Evolutionary conservation across 2,329 filamentous ascomycete species (phyloP), one percentile per base, ranked within the genome.

Genomic region (Penicillium crustosum): DNA sequence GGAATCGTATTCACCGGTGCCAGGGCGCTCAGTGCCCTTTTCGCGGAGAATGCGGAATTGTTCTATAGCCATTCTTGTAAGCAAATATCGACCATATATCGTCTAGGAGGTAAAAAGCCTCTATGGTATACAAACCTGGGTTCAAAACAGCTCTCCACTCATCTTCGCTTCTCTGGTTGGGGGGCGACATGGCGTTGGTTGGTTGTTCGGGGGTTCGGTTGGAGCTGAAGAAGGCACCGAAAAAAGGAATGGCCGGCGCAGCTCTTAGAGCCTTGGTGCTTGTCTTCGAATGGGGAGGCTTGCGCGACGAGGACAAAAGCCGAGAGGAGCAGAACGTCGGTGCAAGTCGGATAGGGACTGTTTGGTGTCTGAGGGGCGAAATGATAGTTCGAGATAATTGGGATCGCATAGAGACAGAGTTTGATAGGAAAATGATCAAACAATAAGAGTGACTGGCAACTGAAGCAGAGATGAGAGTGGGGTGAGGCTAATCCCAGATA

Each of bases 1-100:
- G 75, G 93, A 91, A 80, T 99, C 89, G 74, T 89, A 97, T 74
- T 89, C 86, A 69, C 93, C 93, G 6, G 88, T 87, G 66, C 85
- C 87, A 17, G 93, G 85, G 2, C 85, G 77, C 74, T 99, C 95
- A 45, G 94, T 99, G 68, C 93, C 94, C 75, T 97, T 93, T 74
- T 95, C 81, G 62, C 94, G 89, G 55, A 99, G 86, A 71, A 99
- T 84, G 64, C 91, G 90, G 81, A 97, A 99, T 83, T 99, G 94
- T 70, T 97, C 93, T 96, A n/a, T 54, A 36, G 29, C 8, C 2
- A 44, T n/a, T 23, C 6, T 35, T 6, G 33, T 48, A 29, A 43
- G 51, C 17, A 27, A 6, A 52, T 1, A 42, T 23, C 7, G 4
- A 31, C 3, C n/a, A n/a, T 7, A 41, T 73, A 81, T 79, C 76